phyloP scores from a whole-genome alignment of 768 basidiomycete species.

The Neoboletus subvelutipes region DNA sequence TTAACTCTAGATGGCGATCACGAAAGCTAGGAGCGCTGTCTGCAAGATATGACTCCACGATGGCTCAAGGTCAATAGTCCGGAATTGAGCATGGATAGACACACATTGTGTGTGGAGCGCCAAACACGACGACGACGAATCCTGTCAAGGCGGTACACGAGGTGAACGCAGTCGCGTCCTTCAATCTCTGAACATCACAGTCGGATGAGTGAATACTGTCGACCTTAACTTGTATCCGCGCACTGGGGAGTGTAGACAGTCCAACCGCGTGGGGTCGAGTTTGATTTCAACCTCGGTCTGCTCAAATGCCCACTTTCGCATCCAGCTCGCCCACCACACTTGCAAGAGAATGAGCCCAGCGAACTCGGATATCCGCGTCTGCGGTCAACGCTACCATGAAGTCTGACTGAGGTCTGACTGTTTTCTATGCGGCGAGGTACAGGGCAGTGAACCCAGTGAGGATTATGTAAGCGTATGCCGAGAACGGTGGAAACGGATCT shows the following conservation, averaged over 20 bases:
- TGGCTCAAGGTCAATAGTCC: background rate
- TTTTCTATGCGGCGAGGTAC: conserved; percentile 39
- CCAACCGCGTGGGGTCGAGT: conserved; percentile 40
- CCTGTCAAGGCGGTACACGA: conserved; percentile 45
- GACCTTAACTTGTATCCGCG: conserved; percentile 21
- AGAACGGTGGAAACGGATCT: conserved; percentile 53
- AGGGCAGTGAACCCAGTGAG: conserved; percentile 66
- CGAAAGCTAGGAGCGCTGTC: conserved; percentile 67
- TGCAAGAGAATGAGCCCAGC: conserved; percentile 56
- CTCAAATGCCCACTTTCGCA: conserved; percentile 58
- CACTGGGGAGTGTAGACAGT: conserved; percentile 41
- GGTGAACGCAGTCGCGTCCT: conserved; percentile 54
- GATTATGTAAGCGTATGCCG: conserved; percentile 62
- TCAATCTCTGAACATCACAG: conserved; percentile 43
- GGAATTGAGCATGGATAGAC: conserved; percentile 2
- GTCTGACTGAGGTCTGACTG: conserved; percentile 66
- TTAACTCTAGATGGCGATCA: conserved; percentile 58
- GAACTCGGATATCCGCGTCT: conserved; percentile 58
- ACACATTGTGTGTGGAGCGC: conserved; percentile 68
- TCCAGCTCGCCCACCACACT: conserved; percentile 71
- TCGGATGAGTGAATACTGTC: conserved; percentile 3
- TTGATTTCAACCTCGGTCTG: conserved; percentile 43
- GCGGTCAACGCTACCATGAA: conserved; percentile 68
- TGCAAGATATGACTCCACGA: conserved; percentile 47
- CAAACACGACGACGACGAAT: conserved; percentile 63